Evolutionary conservation across 2,329 filamentous ascomycete species (phyloP).

Genomic region (Xylariaceae sp.): DNA sequence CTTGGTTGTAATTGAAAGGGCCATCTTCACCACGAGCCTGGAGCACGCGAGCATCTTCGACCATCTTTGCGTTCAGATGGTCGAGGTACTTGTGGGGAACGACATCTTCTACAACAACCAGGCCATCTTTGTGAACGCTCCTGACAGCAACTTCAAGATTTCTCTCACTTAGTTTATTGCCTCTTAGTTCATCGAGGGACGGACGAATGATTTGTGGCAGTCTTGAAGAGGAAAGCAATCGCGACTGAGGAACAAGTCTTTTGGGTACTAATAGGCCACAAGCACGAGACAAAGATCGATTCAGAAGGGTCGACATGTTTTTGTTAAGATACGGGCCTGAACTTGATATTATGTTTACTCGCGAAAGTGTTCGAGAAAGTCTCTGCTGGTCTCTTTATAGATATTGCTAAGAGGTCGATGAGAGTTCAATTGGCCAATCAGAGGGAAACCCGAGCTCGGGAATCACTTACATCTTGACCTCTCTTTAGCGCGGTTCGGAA

Average conservation of each 20-base stretch:
- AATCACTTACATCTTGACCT: background rate
- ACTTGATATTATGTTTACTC: background rate
- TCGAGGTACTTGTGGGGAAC: constrained; percentile 52
- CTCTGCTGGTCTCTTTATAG: constrained; percentile 9
- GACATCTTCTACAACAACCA: constrained; percentile 55
- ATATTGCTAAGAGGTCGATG: background rate
- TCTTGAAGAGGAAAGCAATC: constrained; percentile 10
- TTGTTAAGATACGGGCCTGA: background rate
- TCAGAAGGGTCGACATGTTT: constrained; percentile 10
- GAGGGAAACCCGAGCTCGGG: constrained; percentile 22
- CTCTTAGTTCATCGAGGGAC: constrained; percentile 36
- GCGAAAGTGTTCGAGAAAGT: too few relatives aligned
- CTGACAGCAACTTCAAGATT: constrained; percentile 57
- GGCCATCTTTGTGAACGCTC: constrained; percentile 50
- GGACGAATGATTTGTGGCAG: constrained; percentile 21
- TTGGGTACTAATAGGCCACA: background rate
- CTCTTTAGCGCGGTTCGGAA: background rate
- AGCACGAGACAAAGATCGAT: constrained; percentile 6
- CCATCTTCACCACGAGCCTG: constrained; percentile 51
- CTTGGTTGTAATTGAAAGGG: constrained; percentile 62
- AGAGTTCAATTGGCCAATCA: constrained; percentile 9
- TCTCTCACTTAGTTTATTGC: constrained; percentile 38
- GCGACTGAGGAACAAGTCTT: constrained; percentile 3
- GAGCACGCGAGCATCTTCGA: constrained; percentile 52
- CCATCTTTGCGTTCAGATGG: constrained; percentile 57